Conservation (phyloP, 768 basidiomycete species). For the Leccinum truebloodii region DNA sequence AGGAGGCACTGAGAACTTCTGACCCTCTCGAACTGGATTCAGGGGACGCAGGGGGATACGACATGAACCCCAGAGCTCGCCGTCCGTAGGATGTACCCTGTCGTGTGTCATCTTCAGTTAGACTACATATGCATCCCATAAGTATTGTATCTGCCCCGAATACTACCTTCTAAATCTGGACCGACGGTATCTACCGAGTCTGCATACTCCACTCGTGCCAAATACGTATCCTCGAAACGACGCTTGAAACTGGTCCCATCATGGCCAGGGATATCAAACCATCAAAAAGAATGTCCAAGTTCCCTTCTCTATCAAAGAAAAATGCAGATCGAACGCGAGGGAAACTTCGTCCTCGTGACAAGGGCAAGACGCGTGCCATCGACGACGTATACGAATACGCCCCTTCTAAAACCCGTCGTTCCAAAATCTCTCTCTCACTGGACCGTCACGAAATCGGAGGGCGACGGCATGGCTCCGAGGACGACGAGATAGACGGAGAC, state of each 20-base stretch:
- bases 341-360: slow-evolving; percentile 31
- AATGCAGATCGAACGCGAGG: slow-evolving; percentile 52
- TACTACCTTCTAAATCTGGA: slow-evolving; percentile 29
- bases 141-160: not conserved
- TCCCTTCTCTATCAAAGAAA: slow-evolving; percentile 22
- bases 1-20: slow-evolving; percentile 24
- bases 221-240: not conserved
- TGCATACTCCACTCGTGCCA: slow-evolving; percentile 11
- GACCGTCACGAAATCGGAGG: slow-evolving; percentile 53
- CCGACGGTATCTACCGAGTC: slow-evolving; percentile 7
- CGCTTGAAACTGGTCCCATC: not conserved
- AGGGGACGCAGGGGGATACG: slow-evolving; percentile 1
- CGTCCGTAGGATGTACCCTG: slow-evolving; percentile 16
- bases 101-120: not conserved
- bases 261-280: slow-evolving; percentile 22
- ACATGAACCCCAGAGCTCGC: not conserved
- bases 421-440: slow-evolving; percentile 53
- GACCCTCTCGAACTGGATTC: slow-evolving; percentile 25
- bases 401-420: slow-evolving; percentile 48
- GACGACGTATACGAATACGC: slow-evolving; percentile 68
- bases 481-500: slow-evolving; percentile 38
- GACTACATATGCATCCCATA: not conserved
- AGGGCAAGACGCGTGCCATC: slow-evolving; percentile 31
- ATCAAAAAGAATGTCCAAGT: slow-evolving; percentile 15
- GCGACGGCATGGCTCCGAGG: slow-evolving; percentile 31